Evolutionary conservation across 192 early-diverging fungal genomes (phyloP), one percentile per base, ranked within the genome.

Genomic region (Umbelopsis vinacea): DNA sequence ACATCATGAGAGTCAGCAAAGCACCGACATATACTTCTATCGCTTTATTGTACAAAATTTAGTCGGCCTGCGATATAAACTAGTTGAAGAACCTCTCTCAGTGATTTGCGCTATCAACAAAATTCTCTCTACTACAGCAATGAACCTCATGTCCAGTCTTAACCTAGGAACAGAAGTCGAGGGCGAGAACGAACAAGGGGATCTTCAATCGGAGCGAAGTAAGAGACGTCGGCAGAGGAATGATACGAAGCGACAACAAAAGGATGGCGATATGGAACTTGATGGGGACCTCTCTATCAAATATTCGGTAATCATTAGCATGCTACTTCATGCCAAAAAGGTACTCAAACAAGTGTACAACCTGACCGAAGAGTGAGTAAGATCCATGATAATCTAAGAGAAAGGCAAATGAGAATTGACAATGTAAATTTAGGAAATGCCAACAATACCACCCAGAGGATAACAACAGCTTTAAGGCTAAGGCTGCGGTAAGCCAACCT

Each of bases 391-490:
- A 50, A 50, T 50, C 40, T 43, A 43, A 0, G n/a, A 50, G 7
- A 50, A 6, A n/a, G 11, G 6, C 17, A 15, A n/a, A 21, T 50
- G 48, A 6, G 7, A 63, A 17, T n/a, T 17, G 17, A 63, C 33
- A 35, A 2, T 26, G 14, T 63, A 12, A n/a, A 37, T 19, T 19
- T 63, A 63, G 57, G 33, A 63, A 63, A 63, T 63, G 57, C 17
- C 57, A 63, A 19, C 57, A 63, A 63, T 63, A 63, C 33, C 57
- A 63, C 33, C 57, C 57, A 3, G 57, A 63, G 33, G 57, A 63
- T 37, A 63, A 26, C 57, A 63, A 37, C 17, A 63, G 29, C 0
- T 63, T 17, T 17, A 63, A 63, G 26, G 26, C 26, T 29, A 63
- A 63, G 7, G 33, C 57, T 63, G 33, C 15, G 19, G 5, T 26